Percentiles rank a stretch among this genome's conserved stretches.
phyloP scores from a whole-genome alignment of 768 basidiomycete species.

The button mushroom (Agaricus bisporus) region DNA sequence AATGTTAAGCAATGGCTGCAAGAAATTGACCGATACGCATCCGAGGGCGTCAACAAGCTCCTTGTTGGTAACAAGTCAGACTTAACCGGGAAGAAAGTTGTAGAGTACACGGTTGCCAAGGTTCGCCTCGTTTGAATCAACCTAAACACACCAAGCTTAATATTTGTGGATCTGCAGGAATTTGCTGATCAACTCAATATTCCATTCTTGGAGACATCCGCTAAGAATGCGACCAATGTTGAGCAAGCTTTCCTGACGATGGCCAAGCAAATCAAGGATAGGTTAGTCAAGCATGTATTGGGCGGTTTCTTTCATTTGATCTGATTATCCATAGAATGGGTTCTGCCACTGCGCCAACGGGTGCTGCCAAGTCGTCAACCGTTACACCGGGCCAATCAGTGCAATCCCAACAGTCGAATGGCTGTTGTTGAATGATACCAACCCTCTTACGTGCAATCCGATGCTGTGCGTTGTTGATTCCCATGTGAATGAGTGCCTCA shows the following conservation, averaged over 20 bases:
- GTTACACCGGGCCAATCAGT: slow-evolving; percentile 83
- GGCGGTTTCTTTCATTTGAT: background rate
- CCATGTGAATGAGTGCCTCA: slow-evolving; percentile 4
- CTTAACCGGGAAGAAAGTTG: slow-evolving; percentile 93
- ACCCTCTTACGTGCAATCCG: background rate
- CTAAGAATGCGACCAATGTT: slow-evolving; percentile 97
- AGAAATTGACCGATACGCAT: slow-evolving; percentile 93
- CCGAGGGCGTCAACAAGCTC: slow-evolving; percentile 97
- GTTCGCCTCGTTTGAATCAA: slow-evolving; percentile 27
- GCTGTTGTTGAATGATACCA: slow-evolving; percentile 60
- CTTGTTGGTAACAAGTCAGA: slow-evolving; percentile 99
- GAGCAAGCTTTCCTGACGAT: slow-evolving; percentile 99
- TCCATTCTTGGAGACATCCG: slow-evolving; percentile 97
- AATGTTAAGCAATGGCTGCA: slow-evolving; percentile 96
- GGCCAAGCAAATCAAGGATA: slow-evolving; percentile 94
- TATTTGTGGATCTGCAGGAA: slow-evolving; percentile 45
- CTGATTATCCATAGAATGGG: slow-evolving; percentile 58
- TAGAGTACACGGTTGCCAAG: slow-evolving; percentile 85
- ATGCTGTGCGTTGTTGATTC: slow-evolving; percentile 4
- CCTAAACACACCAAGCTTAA: slow-evolving; percentile 1
- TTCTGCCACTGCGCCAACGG: slow-evolving; percentile 67
- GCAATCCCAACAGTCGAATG: slow-evolving; percentile 62
- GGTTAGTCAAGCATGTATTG: slow-evolving; percentile 36
- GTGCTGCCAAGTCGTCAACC: slow-evolving; percentile 75
- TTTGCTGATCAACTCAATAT: slow-evolving; percentile 92